These are phyloP conservation scores for Lentithecium fluviatile DNA, from an alignment of 495 filamentous ascomycete genomes.

Conservation along the genomic window DNA sequence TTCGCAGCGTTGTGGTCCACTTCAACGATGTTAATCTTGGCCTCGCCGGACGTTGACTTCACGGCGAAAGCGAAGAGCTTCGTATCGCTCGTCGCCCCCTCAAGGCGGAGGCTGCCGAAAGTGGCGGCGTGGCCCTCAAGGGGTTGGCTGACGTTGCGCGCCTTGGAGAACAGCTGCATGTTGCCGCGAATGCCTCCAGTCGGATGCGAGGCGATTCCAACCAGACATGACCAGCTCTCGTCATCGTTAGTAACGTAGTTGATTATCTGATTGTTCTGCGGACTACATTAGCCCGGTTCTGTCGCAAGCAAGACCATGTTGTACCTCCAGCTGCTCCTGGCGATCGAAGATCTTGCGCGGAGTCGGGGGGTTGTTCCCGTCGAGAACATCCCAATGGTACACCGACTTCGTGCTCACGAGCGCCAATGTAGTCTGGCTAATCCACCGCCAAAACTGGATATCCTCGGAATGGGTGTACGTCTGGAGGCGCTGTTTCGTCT, in stretches of 20 bases:
- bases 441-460: constrained; percentile 99
- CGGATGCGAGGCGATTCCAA: constrained; percentile 90
- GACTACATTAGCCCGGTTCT: not conserved
- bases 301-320: not conserved
- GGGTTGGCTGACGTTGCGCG: constrained; percentile 92
- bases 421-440: constrained; percentile 80
- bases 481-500: constrained; percentile 87
- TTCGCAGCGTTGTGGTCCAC: constrained; percentile 90
- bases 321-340: constrained; percentile 80
- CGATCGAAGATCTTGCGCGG: constrained; percentile 88
- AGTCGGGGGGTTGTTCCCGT: constrained; percentile 66
- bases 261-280: constrained; percentile 93
- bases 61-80: constrained; percentile 97
- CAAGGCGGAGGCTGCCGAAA: constrained; percentile 85
- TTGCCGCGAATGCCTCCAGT: constrained; percentile 92
- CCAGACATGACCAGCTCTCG: constrained; percentile 96
- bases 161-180: constrained; percentile 95
- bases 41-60: constrained; percentile 70
- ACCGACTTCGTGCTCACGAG: constrained; percentile 86
- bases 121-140: constrained; percentile 97
- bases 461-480: constrained; percentile 94
- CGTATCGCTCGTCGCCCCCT: constrained; percentile 84
- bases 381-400: constrained; percentile 97
- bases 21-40: constrained; percentile 97
- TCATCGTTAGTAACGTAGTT: constrained; percentile 97